Base-by-base conservation (phyloP, 129 eudicot genomes). In the Chrysanthemum makinoi region DNA sequence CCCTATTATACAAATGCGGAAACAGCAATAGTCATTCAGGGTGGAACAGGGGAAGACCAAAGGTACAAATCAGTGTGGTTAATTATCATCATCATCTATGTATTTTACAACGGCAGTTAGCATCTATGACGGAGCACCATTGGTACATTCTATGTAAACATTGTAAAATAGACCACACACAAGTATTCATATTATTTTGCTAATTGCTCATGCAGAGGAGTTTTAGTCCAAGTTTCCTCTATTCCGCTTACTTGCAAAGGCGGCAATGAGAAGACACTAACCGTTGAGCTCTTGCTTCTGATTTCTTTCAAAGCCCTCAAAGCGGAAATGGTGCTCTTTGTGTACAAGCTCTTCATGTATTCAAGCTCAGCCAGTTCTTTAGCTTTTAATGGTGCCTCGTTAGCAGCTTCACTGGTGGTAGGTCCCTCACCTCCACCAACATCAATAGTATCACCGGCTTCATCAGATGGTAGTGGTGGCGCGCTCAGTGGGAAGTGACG, bases 281-380 rank as follows among this genome's bases (percentile, higher is more conserved):
- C 98, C 11, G 98, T 93, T 3, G 98, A 89, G 73, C 98, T 93
- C 68, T 83, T 75, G 46, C 96, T 87, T 20, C 98, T 75, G 48
- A 93, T 89, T 68, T 93, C 98, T 65, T 93, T 89, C 81, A 93
- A 75, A 16, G 80, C 88, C 77, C 81, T 72, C 62, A 93, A 69
- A 2, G 98, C 98, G 14, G 98, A 80, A 48, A 89, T 67, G 5
- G 96, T 93, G 72, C 89, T 81, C 75, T 83, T 93, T 81, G 91
- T 81, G 80, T 89, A 78, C 76, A 89, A 75, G 76, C 88, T 93
- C 75, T 93, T 84, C 89, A 89, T 80, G 80, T 83, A 80, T 70
- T 93, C 90, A 0, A 93, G 81, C 80, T 93, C 95, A 0, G 91
- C 88, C 1, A 87, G 80, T 77, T 87, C 98, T 71, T 85, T 85